phyloP scores from a whole-genome alignment of 2,329 filamentous ascomycete genomes.

The Exutisphaerella laricina region DNA sequence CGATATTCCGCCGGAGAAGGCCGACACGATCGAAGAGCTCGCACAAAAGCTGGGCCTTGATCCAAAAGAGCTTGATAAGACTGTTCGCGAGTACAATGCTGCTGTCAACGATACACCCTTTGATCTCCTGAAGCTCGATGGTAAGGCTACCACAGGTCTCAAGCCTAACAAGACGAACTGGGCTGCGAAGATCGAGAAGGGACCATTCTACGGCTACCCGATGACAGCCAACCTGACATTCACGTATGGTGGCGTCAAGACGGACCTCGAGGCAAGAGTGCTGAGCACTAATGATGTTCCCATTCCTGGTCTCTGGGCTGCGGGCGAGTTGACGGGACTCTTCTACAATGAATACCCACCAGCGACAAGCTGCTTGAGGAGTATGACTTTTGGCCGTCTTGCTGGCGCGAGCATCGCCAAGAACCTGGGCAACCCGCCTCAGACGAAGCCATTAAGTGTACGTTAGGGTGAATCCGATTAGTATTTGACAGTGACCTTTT shows the following conservation, averaged over 20 bases:
- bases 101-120: slow-evolving; percentile 39
- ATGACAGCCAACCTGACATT: slow-evolving; percentile 29
- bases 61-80: slow-evolving; percentile 35
- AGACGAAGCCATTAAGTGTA: not conserved
- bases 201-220: slow-evolving; percentile 37
- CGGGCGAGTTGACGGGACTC: slow-evolving; percentile 33
- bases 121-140: slow-evolving; percentile 39
- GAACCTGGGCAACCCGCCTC: slow-evolving; percentile 5
- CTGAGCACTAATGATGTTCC: slow-evolving; percentile 38
- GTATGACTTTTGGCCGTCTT: slow-evolving; percentile 32
- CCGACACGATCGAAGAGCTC: slow-evolving; percentile 38
- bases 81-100: slow-evolving; percentile 37
- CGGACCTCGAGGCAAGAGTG: slow-evolving; percentile 36
- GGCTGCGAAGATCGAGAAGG: slow-evolving; percentile 36
- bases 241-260: slow-evolving; percentile 38
- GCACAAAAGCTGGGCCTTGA: slow-evolving; percentile 37
- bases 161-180: slow-evolving; percentile 38
- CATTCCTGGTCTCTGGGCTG: slow-evolving; percentile 35
- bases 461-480: not conserved
- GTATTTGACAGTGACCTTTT: no score
- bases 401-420: slow-evolving; percentile 31
- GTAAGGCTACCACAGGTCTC: slow-evolving; percentile 37
- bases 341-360: slow-evolving; percentile 37
- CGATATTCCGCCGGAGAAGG: slow-evolving; percentile 37
- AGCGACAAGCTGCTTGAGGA: slow-evolving; percentile 31